Percentiles rank a stretch among this genome's conserved stretches.
Conservation (phyloP, 805 yeast genomes). For the Candida vaughaniae region DNA sequence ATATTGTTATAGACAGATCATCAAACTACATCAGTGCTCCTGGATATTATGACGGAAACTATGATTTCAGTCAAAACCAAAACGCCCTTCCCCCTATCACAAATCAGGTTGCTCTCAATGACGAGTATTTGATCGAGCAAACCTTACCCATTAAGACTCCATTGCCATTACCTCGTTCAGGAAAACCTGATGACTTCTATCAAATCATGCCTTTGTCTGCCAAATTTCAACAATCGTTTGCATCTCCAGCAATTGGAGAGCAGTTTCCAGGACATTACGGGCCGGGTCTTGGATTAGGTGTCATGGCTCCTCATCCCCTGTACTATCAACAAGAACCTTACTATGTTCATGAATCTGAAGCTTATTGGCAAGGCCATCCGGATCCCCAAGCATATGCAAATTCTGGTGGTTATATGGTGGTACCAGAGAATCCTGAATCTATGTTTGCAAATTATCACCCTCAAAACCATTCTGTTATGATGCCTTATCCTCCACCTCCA, state of each 20-base stretch:
- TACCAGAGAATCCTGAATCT: constrained; percentile 17
- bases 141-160: constrained; percentile 46
- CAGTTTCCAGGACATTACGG: background rate
- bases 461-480: constrained; percentile 18
- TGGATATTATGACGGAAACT: constrained; percentile 17
- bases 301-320: background rate
- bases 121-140: constrained; percentile 52
- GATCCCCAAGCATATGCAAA: constrained; percentile 4
- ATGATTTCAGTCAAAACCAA: constrained; percentile 18
- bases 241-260: constrained; percentile 7
- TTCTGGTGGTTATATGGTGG: constrained; percentile 16
- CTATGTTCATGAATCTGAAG: constrained; percentile 15
- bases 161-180: constrained; percentile 15
- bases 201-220: constrained; percentile 16
- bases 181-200: constrained; percentile 7
- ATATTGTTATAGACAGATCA: constrained; percentile 21
- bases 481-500: constrained; percentile 11
- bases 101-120: constrained; percentile 34
- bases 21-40: constrained; percentile 6
- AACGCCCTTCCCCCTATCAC: constrained; percentile 19
- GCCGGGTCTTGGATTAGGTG: background rate
- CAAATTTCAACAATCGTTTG: constrained; percentile 21
- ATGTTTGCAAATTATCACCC: constrained; percentile 11
- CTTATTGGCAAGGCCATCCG: constrained; percentile 16
- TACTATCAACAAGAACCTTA: constrained; percentile 2